phyloP scores from a whole-genome alignment of 2,329 filamentous ascomycete species.

The Xylaria sp. region DNA sequence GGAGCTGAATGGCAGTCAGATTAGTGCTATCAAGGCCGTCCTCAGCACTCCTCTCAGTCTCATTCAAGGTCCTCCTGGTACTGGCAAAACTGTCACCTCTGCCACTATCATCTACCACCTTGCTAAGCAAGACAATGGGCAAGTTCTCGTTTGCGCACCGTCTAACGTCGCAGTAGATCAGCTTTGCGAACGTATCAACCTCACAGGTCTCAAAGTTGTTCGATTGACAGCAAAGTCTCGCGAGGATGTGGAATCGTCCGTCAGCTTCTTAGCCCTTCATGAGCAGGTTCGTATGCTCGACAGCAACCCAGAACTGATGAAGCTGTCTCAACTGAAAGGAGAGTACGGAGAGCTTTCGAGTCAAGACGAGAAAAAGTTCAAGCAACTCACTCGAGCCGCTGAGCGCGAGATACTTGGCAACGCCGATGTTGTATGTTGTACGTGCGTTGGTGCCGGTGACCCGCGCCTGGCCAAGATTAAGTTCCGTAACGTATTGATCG shows the following conservation, averaged over 20 bases:
- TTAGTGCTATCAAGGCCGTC: slow-evolving; percentile 94
- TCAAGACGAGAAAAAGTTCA: slow-evolving; percentile 98
- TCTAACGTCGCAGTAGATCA: slow-evolving; percentile 99
- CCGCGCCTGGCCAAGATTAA: slow-evolving; percentile 96
- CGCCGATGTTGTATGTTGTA: slow-evolving; percentile 98
- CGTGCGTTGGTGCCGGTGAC: slow-evolving; percentile 95
- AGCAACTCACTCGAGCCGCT: slow-evolving; percentile 89
- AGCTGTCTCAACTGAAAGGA: slow-evolving; percentile 89
- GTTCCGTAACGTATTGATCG: slow-evolving; percentile 96
- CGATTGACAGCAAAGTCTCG: slow-evolving; percentile 98
- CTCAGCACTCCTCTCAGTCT: slow-evolving; percentile 91
- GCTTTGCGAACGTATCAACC: slow-evolving; percentile 94
- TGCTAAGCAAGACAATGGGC: slow-evolving; percentile 91
- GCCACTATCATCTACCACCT: slow-evolving; percentile 98
- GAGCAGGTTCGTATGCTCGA: slow-evolving; percentile 98
- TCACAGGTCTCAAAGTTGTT: slow-evolving; percentile 93
- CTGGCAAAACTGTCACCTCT: slow-evolving; percentile 97
- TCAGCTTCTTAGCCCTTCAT: slow-evolving; percentile 92
- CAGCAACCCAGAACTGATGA: slow-evolving; percentile 90
- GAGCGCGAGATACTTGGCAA: slow-evolving; percentile 95
- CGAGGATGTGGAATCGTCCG: slow-evolving; percentile 98
- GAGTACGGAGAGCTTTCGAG: slow-evolving; percentile 91
- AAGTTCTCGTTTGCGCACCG: slow-evolving; percentile 94
- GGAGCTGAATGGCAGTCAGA: slow-evolving; percentile 93
- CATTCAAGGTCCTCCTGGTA: slow-evolving; percentile 96